Percentiles rank a stretch among this genome's conserved stretches.
These are phyloP conservation scores for Fraxinus velutina DNA, from an alignment of 305 asterid genomes.

Conservation along the genomic window DNA sequence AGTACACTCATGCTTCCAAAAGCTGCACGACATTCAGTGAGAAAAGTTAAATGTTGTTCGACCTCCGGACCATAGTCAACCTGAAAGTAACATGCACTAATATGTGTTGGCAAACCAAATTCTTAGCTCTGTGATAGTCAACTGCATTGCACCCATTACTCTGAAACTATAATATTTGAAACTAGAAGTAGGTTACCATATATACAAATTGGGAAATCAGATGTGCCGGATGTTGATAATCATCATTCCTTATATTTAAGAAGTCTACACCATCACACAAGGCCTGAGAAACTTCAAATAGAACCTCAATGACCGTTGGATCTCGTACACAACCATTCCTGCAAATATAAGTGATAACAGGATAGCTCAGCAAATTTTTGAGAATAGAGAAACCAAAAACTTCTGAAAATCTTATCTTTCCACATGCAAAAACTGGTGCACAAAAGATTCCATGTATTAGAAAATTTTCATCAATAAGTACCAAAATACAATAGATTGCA, in stretches of 20 bases:
- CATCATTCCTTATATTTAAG: slow-evolving; percentile 63
- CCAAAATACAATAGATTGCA: not conserved
- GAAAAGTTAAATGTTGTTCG: slow-evolving; percentile 64
- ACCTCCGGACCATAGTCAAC: slow-evolving; percentile 63
- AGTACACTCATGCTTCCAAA: slow-evolving; percentile 62
- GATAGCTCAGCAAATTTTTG: slow-evolving; percentile 20
- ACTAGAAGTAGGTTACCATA: slow-evolving; percentile 47
- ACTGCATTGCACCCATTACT: slow-evolving; percentile 7
- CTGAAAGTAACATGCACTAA: slow-evolving; percentile 38
- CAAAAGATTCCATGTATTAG: not conserved
- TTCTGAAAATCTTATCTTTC: slow-evolving; percentile 20
- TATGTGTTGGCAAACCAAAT: slow-evolving; percentile 13
- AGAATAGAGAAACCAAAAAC: slow-evolving; percentile 17
- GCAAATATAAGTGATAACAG: slow-evolving; percentile 19
- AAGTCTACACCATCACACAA: slow-evolving; percentile 65
- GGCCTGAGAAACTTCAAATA: slow-evolving; percentile 74
- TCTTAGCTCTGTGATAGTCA: slow-evolving; percentile 22
- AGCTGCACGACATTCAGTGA: slow-evolving; percentile 78
- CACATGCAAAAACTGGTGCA: slow-evolving; percentile 4
- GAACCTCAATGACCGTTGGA: slow-evolving; percentile 57
- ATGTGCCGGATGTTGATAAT: slow-evolving; percentile 57
- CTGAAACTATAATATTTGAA: slow-evolving; percentile 17
- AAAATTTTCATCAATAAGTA: not conserved
- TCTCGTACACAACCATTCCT: slow-evolving; percentile 59
- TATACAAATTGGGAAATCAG: slow-evolving; percentile 63